Base-by-base conservation (phyloP, 225 moss, liverwort and hornwort species). In the Neckera pumila region DNA sequence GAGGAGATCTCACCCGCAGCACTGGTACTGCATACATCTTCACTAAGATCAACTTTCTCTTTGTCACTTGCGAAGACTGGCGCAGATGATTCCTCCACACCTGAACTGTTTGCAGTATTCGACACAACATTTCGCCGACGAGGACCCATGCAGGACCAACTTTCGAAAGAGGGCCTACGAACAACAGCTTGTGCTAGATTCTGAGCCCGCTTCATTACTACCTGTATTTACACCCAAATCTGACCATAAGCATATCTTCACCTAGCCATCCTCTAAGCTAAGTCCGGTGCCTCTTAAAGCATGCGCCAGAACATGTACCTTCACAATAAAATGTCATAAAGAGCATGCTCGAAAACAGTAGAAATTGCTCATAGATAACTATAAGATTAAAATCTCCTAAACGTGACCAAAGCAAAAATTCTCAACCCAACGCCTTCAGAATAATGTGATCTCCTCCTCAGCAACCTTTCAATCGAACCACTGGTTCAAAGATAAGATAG, bases 101-200 rank as follows among this genome's bases (percentile, higher is more conserved):
- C 85, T 43, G 84, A 81, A 79, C 85, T 89, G 38, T 89, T 88
- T 31, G 92, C 79, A 66, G 88, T 82, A 84, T 64, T 90, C 56
- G 90, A 90, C 73, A 90, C 43, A 95, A 89, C 90, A 47, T 93
- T 93, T 85, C 96, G 93, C 49, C 94, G 93, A 13, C 98, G 95
- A 63, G 98, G 95, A 45, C 98, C 98, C 92, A 98, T 98, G 83
- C 98, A 98, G 54, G 96, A 95, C 98, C 98, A 98, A 89, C 83
- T 88, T 89, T 91, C 95, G 69, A 97, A 89, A 58, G 95, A 91
- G 40, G 96, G 95, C 88, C 95, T 95, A 57, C 96, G 96, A 33
- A 93, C 97, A 62, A 98, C 97, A 85, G 96, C 96, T 94, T 96
- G 95, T 82, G 97, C 96, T 61, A 96, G 92, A 77, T 91, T 95